Conservation (phyloP, 2,329 filamentous ascomycete genomes). For the Karstenula rhodostoma region DNA sequence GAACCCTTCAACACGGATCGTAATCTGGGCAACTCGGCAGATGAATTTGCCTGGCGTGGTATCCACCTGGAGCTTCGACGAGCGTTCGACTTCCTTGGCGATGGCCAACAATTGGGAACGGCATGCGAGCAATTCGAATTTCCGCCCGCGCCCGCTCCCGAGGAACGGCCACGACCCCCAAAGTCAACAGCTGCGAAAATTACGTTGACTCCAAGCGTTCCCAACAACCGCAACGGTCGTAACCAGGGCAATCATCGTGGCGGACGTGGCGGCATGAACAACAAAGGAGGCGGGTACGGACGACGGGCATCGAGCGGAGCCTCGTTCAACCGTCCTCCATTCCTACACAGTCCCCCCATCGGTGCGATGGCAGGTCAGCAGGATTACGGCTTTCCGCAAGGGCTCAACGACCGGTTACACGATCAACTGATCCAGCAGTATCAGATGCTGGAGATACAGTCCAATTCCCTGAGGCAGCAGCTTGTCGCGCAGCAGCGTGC, state of each 20-base stretch:
- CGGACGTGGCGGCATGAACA: conserved; percentile 56
- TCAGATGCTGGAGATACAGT: conserved; percentile 56
- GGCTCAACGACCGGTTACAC: conserved; percentile 54
- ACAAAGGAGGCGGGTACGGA: conserved; percentile 54
- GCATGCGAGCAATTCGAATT: conserved; percentile 90
- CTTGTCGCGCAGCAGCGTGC: conserved; percentile 47
- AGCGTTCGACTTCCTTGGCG: conserved; percentile 82
- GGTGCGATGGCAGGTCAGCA: conserved; percentile 41
- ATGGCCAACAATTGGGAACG: conserved; percentile 76
- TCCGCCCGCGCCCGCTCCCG: conserved; percentile 65
- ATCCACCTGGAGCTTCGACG: conserved; percentile 88
- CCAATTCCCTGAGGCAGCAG: conserved; percentile 46
- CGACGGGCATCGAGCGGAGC: conserved; percentile 67
- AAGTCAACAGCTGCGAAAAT: conserved; percentile 61
- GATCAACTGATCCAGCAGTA: conserved; percentile 60
- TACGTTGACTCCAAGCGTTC: conserved; percentile 60
- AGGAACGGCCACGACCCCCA: conserved; percentile 67
- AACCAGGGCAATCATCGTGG: conserved; percentile 56
- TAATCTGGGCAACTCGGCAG: conserved; percentile 94
- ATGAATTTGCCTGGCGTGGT: conserved; percentile 91
- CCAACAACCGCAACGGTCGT: conserved; percentile 57
- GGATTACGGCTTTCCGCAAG: conserved; percentile 53
- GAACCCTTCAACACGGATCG: conserved; percentile 92
- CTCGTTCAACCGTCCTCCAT: conserved; percentile 52
- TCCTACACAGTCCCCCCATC: conserved; percentile 55